Conservation (phyloP, 31 red algal genomes). For the Asparagopsis taxiformis region DNA sequence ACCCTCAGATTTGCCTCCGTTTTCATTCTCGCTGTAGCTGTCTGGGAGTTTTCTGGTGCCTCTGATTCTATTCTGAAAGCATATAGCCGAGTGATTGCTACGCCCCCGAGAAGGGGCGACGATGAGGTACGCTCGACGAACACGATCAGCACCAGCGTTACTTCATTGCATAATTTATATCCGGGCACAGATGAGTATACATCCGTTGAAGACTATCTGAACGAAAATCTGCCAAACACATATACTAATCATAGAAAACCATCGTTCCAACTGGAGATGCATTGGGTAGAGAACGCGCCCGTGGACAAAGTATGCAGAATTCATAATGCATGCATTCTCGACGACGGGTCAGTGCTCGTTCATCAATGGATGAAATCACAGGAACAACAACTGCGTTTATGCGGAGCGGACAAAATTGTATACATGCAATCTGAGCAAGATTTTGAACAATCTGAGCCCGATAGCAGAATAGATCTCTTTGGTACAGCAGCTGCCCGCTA, state of each 20-base stretch:
- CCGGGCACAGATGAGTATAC: conserved; percentile 1
- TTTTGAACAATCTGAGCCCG: conserved; percentile 15
- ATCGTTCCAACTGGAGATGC: conserved; percentile 40
- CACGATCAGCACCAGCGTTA: neutral
- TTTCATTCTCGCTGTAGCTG: conserved; percentile 46
- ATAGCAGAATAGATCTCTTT: conserved; percentile 31
- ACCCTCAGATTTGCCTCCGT: conserved; percentile 40
- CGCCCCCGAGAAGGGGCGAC: neutral
- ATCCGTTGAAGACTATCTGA: neutral
- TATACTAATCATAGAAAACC: too few relatives aligned
- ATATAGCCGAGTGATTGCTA: conserved; percentile 17
- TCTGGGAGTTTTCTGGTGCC: conserved; percentile 57
- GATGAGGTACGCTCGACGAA: neutral
- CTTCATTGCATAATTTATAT: too few relatives aligned
- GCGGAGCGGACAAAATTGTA: conserved; percentile 15
- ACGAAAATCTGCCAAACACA: neutral
- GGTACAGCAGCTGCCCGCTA: conserved; percentile 29
- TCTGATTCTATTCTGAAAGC: conserved; percentile 39
- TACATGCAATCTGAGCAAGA: conserved; percentile 46
- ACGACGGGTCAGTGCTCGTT: conserved; percentile 44
- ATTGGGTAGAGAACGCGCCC: conserved; percentile 50
- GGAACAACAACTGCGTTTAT: conserved; percentile 30
- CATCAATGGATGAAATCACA: conserved; percentile 67
- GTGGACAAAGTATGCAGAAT: conserved; percentile 49
- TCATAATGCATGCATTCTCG: conserved; percentile 52